Evolutionary conservation across 2,329 filamentous ascomycete genomes (phyloP).

Genomic region (Coleophoma cylindrospora): DNA sequence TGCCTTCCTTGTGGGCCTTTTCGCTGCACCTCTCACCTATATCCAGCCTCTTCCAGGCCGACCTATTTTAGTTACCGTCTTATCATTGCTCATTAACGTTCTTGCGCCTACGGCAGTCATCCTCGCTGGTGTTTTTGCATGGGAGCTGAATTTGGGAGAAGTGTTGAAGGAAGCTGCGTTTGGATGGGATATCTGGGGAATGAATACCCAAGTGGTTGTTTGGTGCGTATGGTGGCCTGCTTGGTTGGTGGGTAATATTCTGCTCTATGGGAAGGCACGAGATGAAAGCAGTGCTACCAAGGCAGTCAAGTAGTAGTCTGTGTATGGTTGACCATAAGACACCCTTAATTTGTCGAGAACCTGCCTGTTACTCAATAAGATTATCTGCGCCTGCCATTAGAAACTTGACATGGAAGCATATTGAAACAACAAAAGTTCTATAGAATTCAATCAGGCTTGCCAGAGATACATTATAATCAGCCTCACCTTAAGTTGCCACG

Average conservation of each 20-base stretch:
- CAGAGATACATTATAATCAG: no score
- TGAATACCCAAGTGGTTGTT: constrained; percentile 85
- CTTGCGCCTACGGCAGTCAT: constrained; percentile 56
- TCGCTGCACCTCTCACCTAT: constrained; percentile 77
- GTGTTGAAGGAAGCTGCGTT: constrained; percentile 72
- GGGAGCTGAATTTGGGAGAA: constrained; percentile 43
- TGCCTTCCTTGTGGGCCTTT: constrained; percentile 75
- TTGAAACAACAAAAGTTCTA: no score
- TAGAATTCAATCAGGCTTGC: no score
- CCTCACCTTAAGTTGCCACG: no score
- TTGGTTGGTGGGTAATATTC: constrained; percentile 65
- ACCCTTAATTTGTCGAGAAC: no score
- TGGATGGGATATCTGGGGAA: constrained; percentile 83
- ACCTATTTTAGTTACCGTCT: constrained; percentile 33
- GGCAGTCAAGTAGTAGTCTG: no score
- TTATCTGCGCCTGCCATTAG: no score
- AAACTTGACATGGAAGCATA: no score
- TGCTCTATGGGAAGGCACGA: constrained; percentile 38
- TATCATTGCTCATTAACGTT: constrained; percentile 48
- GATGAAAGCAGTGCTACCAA: no score
- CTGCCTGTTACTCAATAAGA: no score
- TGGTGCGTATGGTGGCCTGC: constrained; percentile 96
- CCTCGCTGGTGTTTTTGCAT: constrained; percentile 40
- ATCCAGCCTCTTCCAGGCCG: constrained; percentile 42
- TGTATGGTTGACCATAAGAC: no score